Evolutionary conservation across 1,284 basidiomycete species (phyloP).

Genomic region (Austroboletus niveus): DNA sequence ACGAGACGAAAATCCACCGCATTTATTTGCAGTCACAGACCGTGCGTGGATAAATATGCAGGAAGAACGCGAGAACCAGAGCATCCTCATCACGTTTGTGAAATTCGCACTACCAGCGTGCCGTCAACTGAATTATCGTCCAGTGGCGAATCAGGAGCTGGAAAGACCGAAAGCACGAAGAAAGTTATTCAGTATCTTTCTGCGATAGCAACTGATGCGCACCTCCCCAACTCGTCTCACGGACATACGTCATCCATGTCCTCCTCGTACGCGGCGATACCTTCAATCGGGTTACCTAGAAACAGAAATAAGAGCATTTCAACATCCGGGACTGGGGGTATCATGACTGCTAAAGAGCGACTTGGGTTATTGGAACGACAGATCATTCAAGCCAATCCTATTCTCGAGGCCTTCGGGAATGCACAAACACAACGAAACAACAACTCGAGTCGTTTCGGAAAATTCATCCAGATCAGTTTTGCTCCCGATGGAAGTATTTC

Average conservation of each 20-base stretch:
- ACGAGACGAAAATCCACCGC: constrained; percentile 93
- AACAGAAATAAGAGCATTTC: constrained; percentile 47
- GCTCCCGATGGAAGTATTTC: constrained; percentile 93
- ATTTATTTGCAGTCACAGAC: constrained; percentile 97
- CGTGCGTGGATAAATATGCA: constrained; percentile 99
- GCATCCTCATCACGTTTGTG: constrained; percentile 93
- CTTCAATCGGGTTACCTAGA: constrained; percentile 58
- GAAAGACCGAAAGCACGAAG: constrained; percentile 99
- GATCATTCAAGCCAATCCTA: constrained; percentile 97
- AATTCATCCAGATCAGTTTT: constrained; percentile 97
- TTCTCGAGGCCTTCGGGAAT: constrained; percentile 98
- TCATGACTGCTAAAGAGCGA: constrained; percentile 58
- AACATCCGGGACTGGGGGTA: constrained; percentile 44
- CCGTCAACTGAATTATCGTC: constrained; percentile 1
- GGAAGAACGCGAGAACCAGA: constrained; percentile 96
- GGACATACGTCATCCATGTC: constrained; percentile 51
- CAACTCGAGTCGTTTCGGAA: constrained; percentile 98
- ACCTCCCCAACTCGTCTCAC: constrained; percentile 60
- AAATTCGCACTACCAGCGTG: not conserved
- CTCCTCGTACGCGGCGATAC: constrained; percentile 50
- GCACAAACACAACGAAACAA: constrained; percentile 99
- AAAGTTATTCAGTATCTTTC: constrained; percentile 99
- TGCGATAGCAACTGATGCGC: constrained; percentile 87
- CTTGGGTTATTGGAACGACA: constrained; percentile 93
- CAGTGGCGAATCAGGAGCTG: constrained; percentile 97